Percentiles rank a stretch among this genome's conserved stretches.
Evolutionary conservation across 148 eudicot species (phyloP).

Genomic region (Chenopodium formosanum): DNA sequence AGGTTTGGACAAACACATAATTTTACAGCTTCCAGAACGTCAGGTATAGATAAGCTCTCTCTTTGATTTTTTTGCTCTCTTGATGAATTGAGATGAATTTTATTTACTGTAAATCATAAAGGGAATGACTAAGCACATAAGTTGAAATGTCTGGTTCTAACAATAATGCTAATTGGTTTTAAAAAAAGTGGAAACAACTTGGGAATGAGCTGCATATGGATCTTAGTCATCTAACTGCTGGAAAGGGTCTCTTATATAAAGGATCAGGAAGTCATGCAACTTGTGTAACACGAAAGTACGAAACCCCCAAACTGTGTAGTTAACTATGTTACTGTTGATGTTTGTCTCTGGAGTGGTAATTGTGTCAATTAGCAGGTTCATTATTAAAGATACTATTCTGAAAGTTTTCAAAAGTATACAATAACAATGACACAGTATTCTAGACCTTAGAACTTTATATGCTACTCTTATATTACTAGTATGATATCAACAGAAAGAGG

Average conservation of each 20-base stretch:
- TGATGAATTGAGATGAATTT: background rate
- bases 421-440: no score
- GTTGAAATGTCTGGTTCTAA: background rate
- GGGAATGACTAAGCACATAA: background rate
- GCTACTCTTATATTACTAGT: no score
- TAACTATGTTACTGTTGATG: background rate
- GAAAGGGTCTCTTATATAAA: background rate
- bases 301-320: background rate
- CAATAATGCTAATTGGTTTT: background rate
- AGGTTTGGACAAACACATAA: conserved; percentile 33
- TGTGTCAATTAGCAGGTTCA: background rate
- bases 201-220: background rate
- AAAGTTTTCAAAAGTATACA: no score
- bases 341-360: background rate
- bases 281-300: no score
- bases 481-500: no score
- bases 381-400: no score
- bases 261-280: background rate
- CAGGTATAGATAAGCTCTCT: conserved; percentile 38
- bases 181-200: background rate
- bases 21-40: conserved; percentile 42
- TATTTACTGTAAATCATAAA: background rate
- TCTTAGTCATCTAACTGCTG: background rate
- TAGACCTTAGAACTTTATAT: no score
- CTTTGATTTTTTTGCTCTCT: background rate